phyloP scores from a whole-genome alignment of 768 basidiomycete species.

The Pleurotus ostreatus region DNA sequence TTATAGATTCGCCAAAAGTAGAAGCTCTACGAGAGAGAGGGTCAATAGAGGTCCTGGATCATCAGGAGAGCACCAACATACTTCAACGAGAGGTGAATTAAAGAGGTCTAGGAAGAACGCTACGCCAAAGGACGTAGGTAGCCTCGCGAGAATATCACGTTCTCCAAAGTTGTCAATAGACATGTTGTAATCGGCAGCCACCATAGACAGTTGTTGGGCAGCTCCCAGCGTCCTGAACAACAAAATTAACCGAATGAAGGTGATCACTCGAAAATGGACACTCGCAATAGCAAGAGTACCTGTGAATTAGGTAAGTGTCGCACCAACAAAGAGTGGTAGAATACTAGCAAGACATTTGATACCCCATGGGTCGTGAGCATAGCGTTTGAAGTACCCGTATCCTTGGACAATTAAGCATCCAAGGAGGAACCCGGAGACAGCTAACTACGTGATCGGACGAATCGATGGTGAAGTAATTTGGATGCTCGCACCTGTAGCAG shows the following conservation, averaged over 20 bases:
- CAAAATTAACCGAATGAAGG: neutral
- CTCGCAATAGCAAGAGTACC: neutral
- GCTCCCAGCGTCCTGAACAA: neutral
- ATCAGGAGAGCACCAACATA: neutral
- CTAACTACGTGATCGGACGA: neutral
- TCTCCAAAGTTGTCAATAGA: neutral
- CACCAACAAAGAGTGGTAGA: neutral
- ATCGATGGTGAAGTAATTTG: neutral
- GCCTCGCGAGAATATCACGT: neutral
- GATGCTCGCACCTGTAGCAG: neutral
- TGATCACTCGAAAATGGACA: neutral
- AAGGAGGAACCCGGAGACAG: neutral
- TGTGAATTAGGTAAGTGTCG: neutral
- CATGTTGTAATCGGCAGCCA: neutral
- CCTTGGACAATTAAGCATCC: neutral
- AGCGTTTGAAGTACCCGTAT: neutral
- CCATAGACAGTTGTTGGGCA: neutral
- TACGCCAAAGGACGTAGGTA: neutral
- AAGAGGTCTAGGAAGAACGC: neutral
- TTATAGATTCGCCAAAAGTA: neutral
- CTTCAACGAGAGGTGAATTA: neutral
- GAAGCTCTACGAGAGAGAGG: neutral
- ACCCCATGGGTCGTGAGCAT: neutral
- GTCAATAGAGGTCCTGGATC: neutral
- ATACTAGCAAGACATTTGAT: neutral